These are phyloP conservation scores for Polygonum maritimum DNA, from an alignment of 148 eudicot genomes.

Conservation along the genomic window DNA sequence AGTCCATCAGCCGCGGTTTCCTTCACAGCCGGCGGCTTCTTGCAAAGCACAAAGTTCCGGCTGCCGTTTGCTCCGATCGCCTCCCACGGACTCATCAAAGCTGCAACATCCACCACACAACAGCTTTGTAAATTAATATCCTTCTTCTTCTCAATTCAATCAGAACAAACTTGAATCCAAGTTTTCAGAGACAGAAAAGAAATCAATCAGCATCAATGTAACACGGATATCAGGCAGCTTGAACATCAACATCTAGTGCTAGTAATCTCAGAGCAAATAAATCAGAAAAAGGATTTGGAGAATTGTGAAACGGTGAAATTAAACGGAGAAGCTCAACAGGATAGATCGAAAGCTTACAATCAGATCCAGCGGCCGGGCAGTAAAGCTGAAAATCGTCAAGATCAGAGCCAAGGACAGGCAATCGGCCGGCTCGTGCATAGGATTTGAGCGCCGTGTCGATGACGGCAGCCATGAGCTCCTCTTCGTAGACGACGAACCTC, in stretches of 20 bases:
- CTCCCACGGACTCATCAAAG: conserved; percentile 36
- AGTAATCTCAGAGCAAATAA: background rate
- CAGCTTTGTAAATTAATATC: background rate
- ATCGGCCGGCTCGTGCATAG: conserved; percentile 63
- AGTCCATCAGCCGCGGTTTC: conserved; percentile 1
- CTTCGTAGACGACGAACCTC: conserved; percentile 55
- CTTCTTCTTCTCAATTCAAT: background rate
- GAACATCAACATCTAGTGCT: background rate
- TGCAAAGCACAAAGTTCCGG: conserved; percentile 49
- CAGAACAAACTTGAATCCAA: background rate
- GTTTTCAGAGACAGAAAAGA: background rate
- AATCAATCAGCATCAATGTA: background rate
- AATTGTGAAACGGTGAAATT: background rate
- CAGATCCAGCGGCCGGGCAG: conserved; percentile 39
- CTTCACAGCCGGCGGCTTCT: conserved; percentile 23
- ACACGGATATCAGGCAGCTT: background rate
- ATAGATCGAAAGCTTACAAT: conserved; percentile 25
- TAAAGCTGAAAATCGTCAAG: conserved; percentile 38
- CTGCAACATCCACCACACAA: conserved; percentile 8
- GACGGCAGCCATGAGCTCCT: conserved; percentile 33
- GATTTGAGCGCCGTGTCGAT: conserved; percentile 44
- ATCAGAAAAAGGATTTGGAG: background rate
- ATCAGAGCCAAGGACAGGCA: conserved; percentile 57
- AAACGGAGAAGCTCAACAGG: background rate
- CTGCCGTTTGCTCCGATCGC: conserved; percentile 42